Conservation (phyloP, 768 basidiomycete species). For the Macrolepiota fuliginosa region DNA sequence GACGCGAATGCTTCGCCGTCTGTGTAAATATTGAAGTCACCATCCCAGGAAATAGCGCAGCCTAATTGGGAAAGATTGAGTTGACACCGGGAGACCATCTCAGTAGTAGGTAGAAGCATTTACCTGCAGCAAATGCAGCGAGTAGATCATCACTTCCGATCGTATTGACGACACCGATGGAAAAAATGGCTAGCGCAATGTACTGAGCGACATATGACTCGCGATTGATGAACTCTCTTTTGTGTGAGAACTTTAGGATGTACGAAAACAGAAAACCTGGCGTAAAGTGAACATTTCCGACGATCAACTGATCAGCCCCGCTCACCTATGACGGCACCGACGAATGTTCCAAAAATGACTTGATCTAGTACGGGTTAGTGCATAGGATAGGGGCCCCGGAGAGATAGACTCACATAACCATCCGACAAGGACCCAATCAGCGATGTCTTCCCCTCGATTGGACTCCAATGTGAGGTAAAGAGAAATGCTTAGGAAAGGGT, state of each 20-base stretch:
- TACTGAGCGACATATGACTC: slow-evolving; percentile 86
- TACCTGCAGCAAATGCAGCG: slow-evolving; percentile 79
- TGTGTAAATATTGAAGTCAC: slow-evolving; percentile 73
- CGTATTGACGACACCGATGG: slow-evolving; percentile 68
- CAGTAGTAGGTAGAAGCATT: background rate
- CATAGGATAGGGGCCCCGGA: background rate
- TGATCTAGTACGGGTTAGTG: slow-evolving; percentile 49
- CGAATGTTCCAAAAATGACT: slow-evolving; percentile 68
- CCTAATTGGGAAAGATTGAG: slow-evolving; percentile 42
- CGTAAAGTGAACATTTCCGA: slow-evolving; percentile 1
- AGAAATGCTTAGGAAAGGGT: slow-evolving; percentile 86
- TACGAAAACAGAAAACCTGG: slow-evolving; percentile 60
- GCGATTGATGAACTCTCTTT: slow-evolving; percentile 27
- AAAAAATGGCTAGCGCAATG: slow-evolving; percentile 64
- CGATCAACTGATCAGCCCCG: background rate
- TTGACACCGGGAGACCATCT: background rate
- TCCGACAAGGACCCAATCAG: slow-evolving; percentile 84
- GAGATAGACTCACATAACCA: slow-evolving; percentile 61
- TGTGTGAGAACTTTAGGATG: slow-evolving; percentile 55
- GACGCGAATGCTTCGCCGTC: slow-evolving; percentile 88
- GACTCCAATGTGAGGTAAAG: slow-evolving; percentile 81
- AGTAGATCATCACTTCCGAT: slow-evolving; percentile 83
- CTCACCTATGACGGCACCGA: slow-evolving; percentile 59
- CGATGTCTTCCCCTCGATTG: slow-evolving; percentile 60
- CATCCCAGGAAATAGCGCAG: slow-evolving; percentile 90